Evolutionary conservation across 2,329 filamentous ascomycete species (phyloP), one percentile per base, ranked within the genome.

Genomic region (Xylariaceae sp.): DNA sequence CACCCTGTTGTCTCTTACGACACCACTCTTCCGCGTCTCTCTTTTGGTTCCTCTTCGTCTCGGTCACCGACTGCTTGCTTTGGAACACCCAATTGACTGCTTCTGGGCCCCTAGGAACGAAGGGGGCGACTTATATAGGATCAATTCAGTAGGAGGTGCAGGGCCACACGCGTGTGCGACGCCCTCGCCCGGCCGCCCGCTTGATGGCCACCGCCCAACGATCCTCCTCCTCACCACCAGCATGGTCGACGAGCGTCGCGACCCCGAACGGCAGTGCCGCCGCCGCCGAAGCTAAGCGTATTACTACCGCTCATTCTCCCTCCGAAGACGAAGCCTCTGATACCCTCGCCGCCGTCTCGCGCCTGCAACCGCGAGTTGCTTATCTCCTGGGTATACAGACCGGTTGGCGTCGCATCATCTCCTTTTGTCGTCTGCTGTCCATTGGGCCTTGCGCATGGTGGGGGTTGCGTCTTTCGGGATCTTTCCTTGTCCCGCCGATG

Each of bases 351-450:
- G 47, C 57, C 47, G 54, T 58, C 21, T 62, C 77, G 14, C 70
- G 83, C 42, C 73, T 89, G 35, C 86, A 90, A 60, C 87, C 87
- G 11, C 85, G 86, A 45, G 81, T 92, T 45, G 87, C 87, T 52
- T 85, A 90, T 56, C 78, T 88, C 23, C 76, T 92, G 37, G 86
- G 87, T 41, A 80, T 93, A 14, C 82, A 85, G 43, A 74, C 75
- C 51, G 75, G 74, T 50, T 92, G 86, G 83, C 83, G 91, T 63
- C 73, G 85, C 34, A 83, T 84, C 47, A 75, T 92, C 44, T 80
- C 89, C 52, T 71, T 84, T 51, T 83, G 85, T 55, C 82, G 88
- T n/a, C 79, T 85, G 20, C 68, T 86, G 50, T 88, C 85, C 48
- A 81, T 86, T 42, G 74, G 77, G 19, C 86, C 88, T 14, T 83